Percentiles rank a stretch among this genome's conserved stretches.
Conservation (phyloP, 2,329 filamentous ascomycete genomes). For the Dendrostoma leiphaemia region DNA sequence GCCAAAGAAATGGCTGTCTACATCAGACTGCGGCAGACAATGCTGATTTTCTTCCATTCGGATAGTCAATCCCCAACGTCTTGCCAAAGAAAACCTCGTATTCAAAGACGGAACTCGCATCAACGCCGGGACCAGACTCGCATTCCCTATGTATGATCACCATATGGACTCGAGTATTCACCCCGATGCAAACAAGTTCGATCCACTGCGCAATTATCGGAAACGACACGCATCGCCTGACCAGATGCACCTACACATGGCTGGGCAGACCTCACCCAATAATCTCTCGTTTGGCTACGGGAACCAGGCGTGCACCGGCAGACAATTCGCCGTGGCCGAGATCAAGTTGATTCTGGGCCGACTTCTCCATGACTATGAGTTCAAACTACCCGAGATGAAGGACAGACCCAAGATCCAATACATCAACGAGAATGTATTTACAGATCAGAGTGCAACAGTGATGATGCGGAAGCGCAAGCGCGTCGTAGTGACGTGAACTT, state of each 20-base stretch:
- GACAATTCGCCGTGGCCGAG: constrained; percentile 21
- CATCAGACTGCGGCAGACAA: no score
- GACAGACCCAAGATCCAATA: neutral
- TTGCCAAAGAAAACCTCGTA: neutral
- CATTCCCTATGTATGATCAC: constrained; percentile 1
- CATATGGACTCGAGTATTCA: neutral
- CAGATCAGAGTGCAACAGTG: neutral
- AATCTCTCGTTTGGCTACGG: constrained; percentile 19
- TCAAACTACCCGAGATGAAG: neutral
- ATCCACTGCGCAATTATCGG: neutral
- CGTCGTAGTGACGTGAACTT: no score
- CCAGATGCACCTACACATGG: neutral
- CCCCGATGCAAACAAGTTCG: neutral
- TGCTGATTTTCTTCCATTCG: no score
- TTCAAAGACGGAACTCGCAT: constrained; percentile 7
- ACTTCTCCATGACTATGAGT: constrained; percentile 18
- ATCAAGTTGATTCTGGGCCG: constrained; percentile 22
- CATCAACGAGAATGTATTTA: neutral
- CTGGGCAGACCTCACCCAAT: neutral
- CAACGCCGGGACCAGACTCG: neutral
- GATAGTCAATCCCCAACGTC: neutral
- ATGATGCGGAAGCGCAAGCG: constrained; percentile 2
- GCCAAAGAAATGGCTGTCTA: no score
- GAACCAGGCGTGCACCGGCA: constrained; percentile 20
- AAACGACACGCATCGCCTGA: neutral